Evolutionary conservation across 1,284 basidiomycete genomes (phyloP).

Genomic region (Leccinum brunneo-olivaceum): DNA sequence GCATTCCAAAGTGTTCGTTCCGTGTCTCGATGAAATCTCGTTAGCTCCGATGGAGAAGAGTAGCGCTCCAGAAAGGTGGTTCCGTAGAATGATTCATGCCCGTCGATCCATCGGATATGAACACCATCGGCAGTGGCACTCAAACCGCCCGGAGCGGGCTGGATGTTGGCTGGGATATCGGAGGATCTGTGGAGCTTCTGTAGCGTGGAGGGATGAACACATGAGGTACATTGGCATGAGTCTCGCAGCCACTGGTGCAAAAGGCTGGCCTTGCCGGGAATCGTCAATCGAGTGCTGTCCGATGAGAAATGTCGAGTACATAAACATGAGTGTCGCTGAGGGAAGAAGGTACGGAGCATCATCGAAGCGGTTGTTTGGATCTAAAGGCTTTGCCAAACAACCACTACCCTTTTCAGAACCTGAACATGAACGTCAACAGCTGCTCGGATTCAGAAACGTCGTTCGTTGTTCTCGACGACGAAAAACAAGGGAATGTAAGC

Average conservation of each 20-base stretch:
- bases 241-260: conserved; percentile 46
- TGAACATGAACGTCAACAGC: neutral
- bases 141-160: conserved; percentile 32
- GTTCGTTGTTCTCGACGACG: conserved; percentile 24
- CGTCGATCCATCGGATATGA: conserved; percentile 51
- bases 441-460: conserved; percentile 25
- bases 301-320: conserved; percentile 9
- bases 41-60: conserved; percentile 30
- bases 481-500: neutral
- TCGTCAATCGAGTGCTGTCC: conserved; percentile 13
- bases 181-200: conserved; percentile 75
- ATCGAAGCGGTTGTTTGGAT: conserved; percentile 31
- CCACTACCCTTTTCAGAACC: conserved; percentile 3
- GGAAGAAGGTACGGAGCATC: conserved; percentile 13
- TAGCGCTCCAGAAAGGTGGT: conserved; percentile 45
- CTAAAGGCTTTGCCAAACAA: conserved; percentile 28
- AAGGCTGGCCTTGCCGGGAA: conserved; percentile 37
- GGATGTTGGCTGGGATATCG: conserved; percentile 47
- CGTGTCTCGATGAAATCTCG: conserved; percentile 37
- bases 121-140: conserved; percentile 36
- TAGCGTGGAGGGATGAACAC: conserved; percentile 66
- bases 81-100: conserved; percentile 51
- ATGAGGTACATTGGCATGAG: conserved; percentile 42
- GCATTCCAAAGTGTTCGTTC: conserved; percentile 33
- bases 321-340: neutral